Percentiles rank a stretch among this genome's conserved stretches.
Conservation (phyloP, 2,329 filamentous ascomycete genomes). For the Ophiostoma quercus region DNA sequence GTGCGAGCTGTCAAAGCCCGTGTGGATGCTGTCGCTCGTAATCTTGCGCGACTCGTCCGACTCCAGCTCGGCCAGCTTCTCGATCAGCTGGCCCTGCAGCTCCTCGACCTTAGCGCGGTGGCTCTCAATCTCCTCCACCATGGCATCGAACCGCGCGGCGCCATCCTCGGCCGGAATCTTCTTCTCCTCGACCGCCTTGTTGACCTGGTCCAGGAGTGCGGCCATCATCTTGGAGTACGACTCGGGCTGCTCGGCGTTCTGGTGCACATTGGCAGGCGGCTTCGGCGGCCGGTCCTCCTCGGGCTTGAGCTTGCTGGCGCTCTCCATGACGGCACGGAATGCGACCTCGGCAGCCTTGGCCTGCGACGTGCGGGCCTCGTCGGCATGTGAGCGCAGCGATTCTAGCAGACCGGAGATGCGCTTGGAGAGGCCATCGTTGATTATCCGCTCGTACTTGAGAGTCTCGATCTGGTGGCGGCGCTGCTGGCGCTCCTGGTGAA, state of each 20-base stretch:
- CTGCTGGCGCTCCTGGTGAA: slow-evolving; percentile 83
- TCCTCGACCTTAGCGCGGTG: slow-evolving; percentile 74
- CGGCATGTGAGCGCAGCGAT: slow-evolving; percentile 67
- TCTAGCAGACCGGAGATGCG: slow-evolving; percentile 76
- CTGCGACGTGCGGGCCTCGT: slow-evolving; percentile 52
- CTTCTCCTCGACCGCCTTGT: slow-evolving; percentile 73
- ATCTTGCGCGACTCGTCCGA: slow-evolving; percentile 84
- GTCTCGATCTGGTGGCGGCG: slow-evolving; percentile 85
- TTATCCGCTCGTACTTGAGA: slow-evolving; percentile 82
- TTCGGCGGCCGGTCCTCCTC: slow-evolving; percentile 70
- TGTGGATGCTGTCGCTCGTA: slow-evolving; percentile 83
- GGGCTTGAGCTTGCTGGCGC: slow-evolving; percentile 57
- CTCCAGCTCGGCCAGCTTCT: slow-evolving; percentile 75
- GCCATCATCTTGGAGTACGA: slow-evolving; percentile 98
- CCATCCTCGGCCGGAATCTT: slow-evolving; percentile 39
- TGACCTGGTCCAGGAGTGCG: slow-evolving; percentile 90
- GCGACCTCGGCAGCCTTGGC: slow-evolving; percentile 62
- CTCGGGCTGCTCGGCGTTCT: slow-evolving; percentile 65
- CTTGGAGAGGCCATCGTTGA: slow-evolving; percentile 84
- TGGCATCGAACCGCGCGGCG: slow-evolving; percentile 64
- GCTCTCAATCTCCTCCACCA: slow-evolving; percentile 69
- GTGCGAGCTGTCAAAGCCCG: slow-evolving; percentile 83
- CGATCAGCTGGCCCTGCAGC: slow-evolving; percentile 68
- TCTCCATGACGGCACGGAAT: slow-evolving; percentile 84
- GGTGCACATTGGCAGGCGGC: slow-evolving; percentile 73